phyloP scores from a whole-genome alignment of 306 rosid genomes.

The Pterocarpus macrocarpus region DNA sequence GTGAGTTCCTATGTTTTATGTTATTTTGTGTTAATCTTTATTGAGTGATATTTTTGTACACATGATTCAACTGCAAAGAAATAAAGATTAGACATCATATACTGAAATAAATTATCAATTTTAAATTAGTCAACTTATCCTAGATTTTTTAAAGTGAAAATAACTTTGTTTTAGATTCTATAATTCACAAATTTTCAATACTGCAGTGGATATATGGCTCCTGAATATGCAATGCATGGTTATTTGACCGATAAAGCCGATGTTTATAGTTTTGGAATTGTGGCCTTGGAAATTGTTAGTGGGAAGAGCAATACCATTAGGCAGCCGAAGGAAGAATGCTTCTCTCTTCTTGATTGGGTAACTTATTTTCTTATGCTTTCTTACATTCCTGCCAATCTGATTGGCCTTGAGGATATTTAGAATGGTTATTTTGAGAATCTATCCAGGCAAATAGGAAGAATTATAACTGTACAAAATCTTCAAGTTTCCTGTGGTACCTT shows the following conservation, averaged over 20 bases:
- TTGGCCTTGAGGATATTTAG: constrained; percentile 12
- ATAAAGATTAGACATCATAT: too few relatives aligned
- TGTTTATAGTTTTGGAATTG: constrained; percentile 79
- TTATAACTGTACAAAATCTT: background rate
- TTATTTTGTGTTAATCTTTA: too few relatives aligned
- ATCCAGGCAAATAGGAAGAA: background rate
- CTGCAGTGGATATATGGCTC: constrained; percentile 65
- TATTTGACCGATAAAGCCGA: constrained; percentile 77
- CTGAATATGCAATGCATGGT: constrained; percentile 74
- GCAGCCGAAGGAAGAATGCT: constrained; percentile 46
- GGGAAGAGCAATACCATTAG: constrained; percentile 45
- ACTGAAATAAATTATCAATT: too few relatives aligned
- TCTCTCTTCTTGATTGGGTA: constrained; percentile 68
- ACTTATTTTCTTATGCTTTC: background rate
- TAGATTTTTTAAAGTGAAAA: too few relatives aligned
- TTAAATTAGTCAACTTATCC: too few relatives aligned
- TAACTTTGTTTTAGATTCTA: too few relatives aligned
- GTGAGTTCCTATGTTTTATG: background rate
- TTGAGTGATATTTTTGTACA: too few relatives aligned
- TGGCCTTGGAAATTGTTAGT: constrained; percentile 48
- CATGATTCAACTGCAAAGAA: too few relatives aligned
- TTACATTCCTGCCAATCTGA: background rate
- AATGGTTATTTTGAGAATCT: too few relatives aligned
- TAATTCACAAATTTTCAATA: background rate
- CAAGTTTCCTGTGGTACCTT: too few relatives aligned